Conservation (phyloP, 129 eudicot genomes). For the Dittrichia graveolens region DNA sequence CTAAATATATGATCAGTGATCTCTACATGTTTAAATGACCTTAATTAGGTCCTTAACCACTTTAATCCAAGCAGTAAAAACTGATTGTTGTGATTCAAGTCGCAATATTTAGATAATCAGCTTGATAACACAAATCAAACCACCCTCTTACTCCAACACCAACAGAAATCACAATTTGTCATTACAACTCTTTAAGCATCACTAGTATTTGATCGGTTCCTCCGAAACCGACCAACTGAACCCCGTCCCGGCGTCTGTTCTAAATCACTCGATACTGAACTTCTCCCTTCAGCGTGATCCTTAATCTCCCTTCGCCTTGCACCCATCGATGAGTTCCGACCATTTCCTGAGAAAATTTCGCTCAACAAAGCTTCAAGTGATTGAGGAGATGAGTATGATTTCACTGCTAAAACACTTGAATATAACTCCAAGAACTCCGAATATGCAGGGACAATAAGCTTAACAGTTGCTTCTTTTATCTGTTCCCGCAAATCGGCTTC, state of each 20-base stretch:
- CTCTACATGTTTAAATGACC: no score
- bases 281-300: conserved; percentile 44
- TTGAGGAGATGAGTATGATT: conserved; percentile 48
- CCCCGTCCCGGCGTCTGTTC: conserved; percentile 32
- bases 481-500: conserved; percentile 72
- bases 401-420: conserved; percentile 38
- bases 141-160: no score
- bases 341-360: conserved; percentile 44
- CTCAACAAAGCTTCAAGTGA: conserved; percentile 44
- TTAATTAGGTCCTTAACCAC: no score
- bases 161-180: neutral
- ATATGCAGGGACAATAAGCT: conserved; percentile 66
- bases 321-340: conserved; percentile 25
- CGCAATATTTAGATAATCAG: no score
- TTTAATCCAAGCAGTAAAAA: neutral
- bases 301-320: conserved; percentile 35
- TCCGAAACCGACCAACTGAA: conserved; percentile 33
- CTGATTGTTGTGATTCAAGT: no score
- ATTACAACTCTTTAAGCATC: conserved; percentile 37
- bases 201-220: conserved; percentile 48
- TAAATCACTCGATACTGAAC: conserved; percentile 43
- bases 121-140: no score
- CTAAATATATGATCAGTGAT: no score
- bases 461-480: conserved; percentile 63
- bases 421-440: conserved; percentile 45